Percentiles rank a stretch among this genome's conserved stretches.
These are phyloP conservation scores for Stevia rebaudiana DNA, from an alignment of 140 eudicot genomes.

Conservation along the genomic window DNA sequence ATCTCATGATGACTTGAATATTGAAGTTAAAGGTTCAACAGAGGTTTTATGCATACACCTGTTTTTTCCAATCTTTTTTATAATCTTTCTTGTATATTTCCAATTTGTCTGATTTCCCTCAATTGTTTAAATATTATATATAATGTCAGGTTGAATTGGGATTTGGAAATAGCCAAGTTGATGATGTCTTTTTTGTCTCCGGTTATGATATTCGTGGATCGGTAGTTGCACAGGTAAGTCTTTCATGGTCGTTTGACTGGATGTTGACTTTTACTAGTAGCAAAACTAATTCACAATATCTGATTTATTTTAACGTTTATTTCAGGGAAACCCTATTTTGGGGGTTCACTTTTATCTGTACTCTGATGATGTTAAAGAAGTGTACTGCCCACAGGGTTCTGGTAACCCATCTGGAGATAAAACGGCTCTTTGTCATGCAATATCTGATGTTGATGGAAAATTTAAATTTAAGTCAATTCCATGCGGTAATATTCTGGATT, in stretches of 20 bases:
- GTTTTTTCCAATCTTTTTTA: slow-evolving; percentile 5
- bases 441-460: slow-evolving; percentile 81
- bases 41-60: slow-evolving; percentile 44
- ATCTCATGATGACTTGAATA: slow-evolving; percentile 60
- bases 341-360: slow-evolving; percentile 93
- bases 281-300: slow-evolving; percentile 21
- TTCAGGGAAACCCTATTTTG: slow-evolving; percentile 89
- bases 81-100: slow-evolving; percentile 14
- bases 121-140: slow-evolving; percentile 3
- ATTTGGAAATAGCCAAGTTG: slow-evolving; percentile 60
- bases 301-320: slow-evolving; percentile 5
- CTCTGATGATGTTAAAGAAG: slow-evolving; percentile 74
- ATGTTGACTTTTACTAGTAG: slow-evolving; percentile 2
- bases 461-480: slow-evolving; percentile 77
- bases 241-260: not conserved
- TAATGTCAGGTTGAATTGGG: slow-evolving; percentile 79
- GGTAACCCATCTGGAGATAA: slow-evolving; percentile 69
- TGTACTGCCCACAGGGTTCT: slow-evolving; percentile 77
- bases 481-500: slow-evolving; percentile 56
- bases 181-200: slow-evolving; percentile 72
- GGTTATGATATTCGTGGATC: slow-evolving; percentile 87
- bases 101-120: not conserved
- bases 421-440: slow-evolving; percentile 86
- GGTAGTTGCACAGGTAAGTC: slow-evolving; percentile 84
- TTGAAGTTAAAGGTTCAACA: slow-evolving; percentile 67